Conservation (phyloP, 306 rosid genomes). For the Cucurbita pepo region DNA sequence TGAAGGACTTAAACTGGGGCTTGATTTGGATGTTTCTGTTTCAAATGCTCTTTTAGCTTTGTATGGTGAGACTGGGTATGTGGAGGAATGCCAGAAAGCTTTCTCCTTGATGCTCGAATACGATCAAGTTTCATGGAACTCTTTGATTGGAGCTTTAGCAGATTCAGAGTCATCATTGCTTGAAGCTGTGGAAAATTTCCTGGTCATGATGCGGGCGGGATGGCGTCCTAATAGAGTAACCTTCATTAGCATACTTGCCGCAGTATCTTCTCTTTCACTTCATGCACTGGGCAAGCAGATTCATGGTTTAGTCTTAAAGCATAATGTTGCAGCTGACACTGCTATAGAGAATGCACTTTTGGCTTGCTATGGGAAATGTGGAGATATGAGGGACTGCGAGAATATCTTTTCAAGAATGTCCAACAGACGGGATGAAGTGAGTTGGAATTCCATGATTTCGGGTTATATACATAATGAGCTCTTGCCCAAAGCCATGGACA, state of each 20-base stretch:
- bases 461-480: slow-evolving; percentile 66
- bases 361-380: slow-evolving; percentile 73
- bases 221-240: slow-evolving; percentile 62
- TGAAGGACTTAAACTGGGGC: slow-evolving; percentile 66
- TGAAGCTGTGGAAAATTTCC: slow-evolving; percentile 47
- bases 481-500: slow-evolving; percentile 59
- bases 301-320: slow-evolving; percentile 47
- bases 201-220: slow-evolving; percentile 61
- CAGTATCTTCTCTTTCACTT: slow-evolving; percentile 53
- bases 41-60: slow-evolving; percentile 70
- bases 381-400: slow-evolving; percentile 48
- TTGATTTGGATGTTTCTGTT: slow-evolving; percentile 78
- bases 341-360: slow-evolving; percentile 68
- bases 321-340: slow-evolving; percentile 30
- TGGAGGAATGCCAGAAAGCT: slow-evolving; percentile 38
- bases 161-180: slow-evolving; percentile 33
- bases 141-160: slow-evolving; percentile 60
- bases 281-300: slow-evolving; percentile 45
- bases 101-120: slow-evolving; percentile 61
- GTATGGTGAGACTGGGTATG: slow-evolving; percentile 51
- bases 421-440: slow-evolving; percentile 61
- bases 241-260: slow-evolving; percentile 51
- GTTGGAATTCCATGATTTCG: slow-evolving; percentile 92
- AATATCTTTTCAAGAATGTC: slow-evolving; percentile 55
- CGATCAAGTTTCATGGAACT: slow-evolving; percentile 83